Conservation (phyloP, 352 stramenopile species). For the Pythium rishiriense region DNA sequence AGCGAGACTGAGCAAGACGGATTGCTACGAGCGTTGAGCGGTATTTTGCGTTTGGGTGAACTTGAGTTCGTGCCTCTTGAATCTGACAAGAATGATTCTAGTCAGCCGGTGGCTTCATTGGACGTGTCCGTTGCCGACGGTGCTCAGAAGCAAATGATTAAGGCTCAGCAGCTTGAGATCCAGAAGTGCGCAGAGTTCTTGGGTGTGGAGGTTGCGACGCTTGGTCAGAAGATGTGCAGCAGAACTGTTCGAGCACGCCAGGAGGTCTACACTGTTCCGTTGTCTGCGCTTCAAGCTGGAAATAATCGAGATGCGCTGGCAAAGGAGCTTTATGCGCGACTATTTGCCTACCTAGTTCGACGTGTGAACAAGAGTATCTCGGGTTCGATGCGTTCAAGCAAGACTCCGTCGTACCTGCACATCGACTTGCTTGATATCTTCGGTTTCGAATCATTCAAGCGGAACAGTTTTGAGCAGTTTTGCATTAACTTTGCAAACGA, state of each 20-base stretch:
- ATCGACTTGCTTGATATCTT: conserved; percentile 98
- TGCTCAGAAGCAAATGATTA: conserved; percentile 37
- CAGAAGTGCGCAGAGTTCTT: conserved; percentile 61
- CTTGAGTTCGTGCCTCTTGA: conserved; percentile 78
- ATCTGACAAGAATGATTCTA: conserved; percentile 75
- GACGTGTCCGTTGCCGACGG: conserved; percentile 9
- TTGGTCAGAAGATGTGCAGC: conserved; percentile 76
- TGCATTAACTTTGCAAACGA: conserved; percentile 97
- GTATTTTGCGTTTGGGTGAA: conserved; percentile 81
- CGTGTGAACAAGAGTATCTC: conserved; percentile 85
- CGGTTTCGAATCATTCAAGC: conserved; percentile 95
- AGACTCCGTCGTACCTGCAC: conserved; percentile 58
- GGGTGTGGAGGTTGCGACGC: conserved; percentile 59
- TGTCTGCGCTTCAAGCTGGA: conserved; percentile 68
- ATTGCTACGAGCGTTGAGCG: conserved; percentile 69
- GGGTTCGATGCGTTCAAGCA: conserved; percentile 37
- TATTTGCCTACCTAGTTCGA: conserved; percentile 95
- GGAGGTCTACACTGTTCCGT: conserved; percentile 80
- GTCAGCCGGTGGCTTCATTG: conserved; percentile 60
- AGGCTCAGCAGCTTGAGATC: conserved; percentile 61
- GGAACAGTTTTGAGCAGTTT: conserved; percentile 95
- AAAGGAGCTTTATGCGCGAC: conserved; percentile 93
- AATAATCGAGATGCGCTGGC: conserved; percentile 93
- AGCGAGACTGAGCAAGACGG: conserved; percentile 66
- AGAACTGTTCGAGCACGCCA: conserved; percentile 79